These are phyloP conservation scores for Phytophthora tubulina DNA, from an alignment of 352 stramenopile genomes.

Conservation along the genomic window DNA sequence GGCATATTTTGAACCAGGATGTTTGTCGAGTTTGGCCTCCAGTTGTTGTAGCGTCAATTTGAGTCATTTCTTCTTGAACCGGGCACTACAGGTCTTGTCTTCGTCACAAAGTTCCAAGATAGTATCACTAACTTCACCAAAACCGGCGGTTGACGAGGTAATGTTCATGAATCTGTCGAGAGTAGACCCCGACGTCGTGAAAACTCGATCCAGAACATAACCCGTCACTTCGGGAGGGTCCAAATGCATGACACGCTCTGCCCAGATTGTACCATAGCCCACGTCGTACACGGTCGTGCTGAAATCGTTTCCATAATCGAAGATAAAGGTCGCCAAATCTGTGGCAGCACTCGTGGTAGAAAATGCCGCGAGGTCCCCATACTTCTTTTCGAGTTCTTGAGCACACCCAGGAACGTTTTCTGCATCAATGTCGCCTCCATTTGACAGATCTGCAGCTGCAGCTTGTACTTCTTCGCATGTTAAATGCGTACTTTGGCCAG, in stretches of 20 bases:
- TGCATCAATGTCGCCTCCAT: no score
- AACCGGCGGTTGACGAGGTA: constrained; percentile 33
- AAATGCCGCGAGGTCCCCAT: constrained; percentile 48
- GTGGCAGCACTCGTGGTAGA: constrained; percentile 47
- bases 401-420: constrained; percentile 34
- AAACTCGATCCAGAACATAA: constrained; percentile 57
- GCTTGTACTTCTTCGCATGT: neutral
- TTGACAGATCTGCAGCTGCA: no score
- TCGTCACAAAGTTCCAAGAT: constrained; percentile 30
- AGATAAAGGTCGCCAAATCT: constrained; percentile 39
- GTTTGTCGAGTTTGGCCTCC: constrained; percentile 19
- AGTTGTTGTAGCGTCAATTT: neutral
- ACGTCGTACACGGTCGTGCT: constrained; percentile 44
- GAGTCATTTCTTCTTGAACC: constrained; percentile 27
- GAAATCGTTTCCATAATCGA: constrained; percentile 16
- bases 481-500: constrained; percentile 36
- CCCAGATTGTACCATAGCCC: constrained; percentile 52
- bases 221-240: constrained; percentile 44
- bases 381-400: constrained; percentile 42
- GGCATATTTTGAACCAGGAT: constrained; percentile 26
- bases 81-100: constrained; percentile 24
- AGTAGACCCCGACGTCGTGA: constrained; percentile 37
- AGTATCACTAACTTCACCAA: constrained; percentile 27
- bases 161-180: constrained; percentile 26
- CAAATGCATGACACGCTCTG: constrained; percentile 56